Evolutionary conservation across 2,329 filamentous ascomycete species (phyloP).

Genomic region (Aureobasidium sp.): DNA sequence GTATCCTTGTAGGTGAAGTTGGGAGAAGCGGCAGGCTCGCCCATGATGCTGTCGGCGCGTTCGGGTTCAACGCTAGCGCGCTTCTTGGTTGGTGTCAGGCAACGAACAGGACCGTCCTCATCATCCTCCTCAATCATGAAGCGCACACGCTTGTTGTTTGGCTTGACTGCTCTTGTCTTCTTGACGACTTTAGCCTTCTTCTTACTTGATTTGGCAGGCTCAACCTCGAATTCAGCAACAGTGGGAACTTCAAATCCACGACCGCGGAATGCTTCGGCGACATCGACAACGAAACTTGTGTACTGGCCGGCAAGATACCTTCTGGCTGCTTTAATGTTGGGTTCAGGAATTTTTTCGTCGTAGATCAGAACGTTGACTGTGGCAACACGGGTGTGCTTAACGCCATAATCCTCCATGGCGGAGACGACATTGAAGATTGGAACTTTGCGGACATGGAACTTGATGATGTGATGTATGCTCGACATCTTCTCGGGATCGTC

Average conservation of each 20-base stretch:
- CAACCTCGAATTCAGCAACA: not conserved
- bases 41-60: not conserved
- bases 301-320: not conserved
- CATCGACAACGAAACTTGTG: not conserved
- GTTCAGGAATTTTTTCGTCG: not conserved
- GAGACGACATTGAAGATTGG: conserved; percentile 1
- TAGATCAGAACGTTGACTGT: not conserved
- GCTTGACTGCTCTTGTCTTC: not conserved
- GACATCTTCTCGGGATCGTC: conserved; percentile 4
- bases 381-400: conserved; percentile 1
- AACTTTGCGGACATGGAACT: not conserved
- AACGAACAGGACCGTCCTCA: not conserved
- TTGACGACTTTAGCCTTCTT: not conserved
- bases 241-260: not conserved
- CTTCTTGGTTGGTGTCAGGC: not conserved
- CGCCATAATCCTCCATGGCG: not conserved
- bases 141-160: not conserved
- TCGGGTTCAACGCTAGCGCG: not conserved
- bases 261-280: not conserved
- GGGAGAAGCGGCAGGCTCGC: not conserved
- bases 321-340: not conserved
- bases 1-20: not conserved
- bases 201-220: not conserved
- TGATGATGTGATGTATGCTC: not conserved
- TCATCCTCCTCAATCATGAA: not conserved